Percentiles rank a stretch among this genome's conserved stretches.
Conservation (phyloP, 805 yeast species). For the Hanseniaspora mollemarum region DNA sequence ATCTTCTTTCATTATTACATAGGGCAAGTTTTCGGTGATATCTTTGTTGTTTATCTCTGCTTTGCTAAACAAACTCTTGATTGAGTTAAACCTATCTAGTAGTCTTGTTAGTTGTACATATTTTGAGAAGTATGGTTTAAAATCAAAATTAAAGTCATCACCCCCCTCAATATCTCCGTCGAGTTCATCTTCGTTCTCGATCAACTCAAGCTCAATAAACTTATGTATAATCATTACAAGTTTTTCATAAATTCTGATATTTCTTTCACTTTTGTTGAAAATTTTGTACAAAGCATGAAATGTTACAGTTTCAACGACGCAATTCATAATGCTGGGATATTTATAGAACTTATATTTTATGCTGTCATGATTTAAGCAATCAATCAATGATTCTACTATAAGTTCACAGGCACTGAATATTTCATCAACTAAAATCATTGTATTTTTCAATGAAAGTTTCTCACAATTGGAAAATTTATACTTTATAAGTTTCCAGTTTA, state of each 20-base stretch:
- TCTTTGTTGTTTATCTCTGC: constrained; percentile 3
- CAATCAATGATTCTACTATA: not conserved
- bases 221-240: constrained; percentile 18
- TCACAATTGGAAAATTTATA: constrained; percentile 10
- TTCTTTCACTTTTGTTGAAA: constrained; percentile 19
- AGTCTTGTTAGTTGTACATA: not conserved
- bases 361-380: not conserved
- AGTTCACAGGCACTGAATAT: constrained; percentile 5
- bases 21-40: constrained; percentile 9
- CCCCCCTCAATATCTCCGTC: constrained; percentile 5
- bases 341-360: constrained; percentile 19
- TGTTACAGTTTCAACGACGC: constrained; percentile 20
- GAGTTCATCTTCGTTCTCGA: not conserved
- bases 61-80: constrained; percentile 10
- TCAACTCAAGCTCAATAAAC: not conserved
- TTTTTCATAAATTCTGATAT: constrained; percentile 21
- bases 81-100: constrained; percentile 8
- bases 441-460: not conserved
- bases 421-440: constrained; percentile 2
- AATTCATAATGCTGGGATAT: constrained; percentile 22
- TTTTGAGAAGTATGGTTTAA: not conserved
- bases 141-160: constrained; percentile 14
- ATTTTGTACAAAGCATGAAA: constrained; percentile 25
- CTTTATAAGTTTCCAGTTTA: constrained; percentile 1
- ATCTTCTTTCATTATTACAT: constrained; percentile 12